Conservation (phyloP, 306 rosid species). For the Rubus idaeus region DNA sequence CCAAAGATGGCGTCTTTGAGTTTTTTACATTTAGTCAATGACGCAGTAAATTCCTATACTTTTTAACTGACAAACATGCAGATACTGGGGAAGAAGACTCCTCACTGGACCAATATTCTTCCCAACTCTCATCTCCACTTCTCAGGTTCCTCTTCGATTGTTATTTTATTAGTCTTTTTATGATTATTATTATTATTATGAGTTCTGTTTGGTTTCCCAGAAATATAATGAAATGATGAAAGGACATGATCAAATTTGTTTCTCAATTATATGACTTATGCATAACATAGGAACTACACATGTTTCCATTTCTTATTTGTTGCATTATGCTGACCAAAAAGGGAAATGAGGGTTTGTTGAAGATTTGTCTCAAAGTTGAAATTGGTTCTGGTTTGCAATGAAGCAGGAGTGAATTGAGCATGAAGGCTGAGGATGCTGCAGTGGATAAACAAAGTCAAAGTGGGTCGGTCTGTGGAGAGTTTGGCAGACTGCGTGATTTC, state of each 20-base stretch:
- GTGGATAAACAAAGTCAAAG: conserved; percentile 27
- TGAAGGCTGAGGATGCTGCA: conserved; percentile 36
- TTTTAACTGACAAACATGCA: conserved; percentile 23
- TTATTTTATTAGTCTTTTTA: background rate
- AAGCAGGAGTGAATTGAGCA: conserved; percentile 37
- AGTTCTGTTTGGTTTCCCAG: background rate
- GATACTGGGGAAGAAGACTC: conserved; percentile 34
- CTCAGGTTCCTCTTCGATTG: conserved; percentile 35
- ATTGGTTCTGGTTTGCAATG: conserved; percentile 32
- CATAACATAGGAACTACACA: background rate
- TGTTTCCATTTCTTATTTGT: background rate
- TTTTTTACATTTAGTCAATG: background rate
- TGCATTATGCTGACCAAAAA: background rate
- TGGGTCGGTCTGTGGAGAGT: conserved; percentile 16
- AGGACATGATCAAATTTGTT: background rate
- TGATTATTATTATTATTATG: too few relatives aligned
- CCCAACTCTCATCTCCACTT: conserved; percentile 36
- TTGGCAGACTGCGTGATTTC: conserved; percentile 29
- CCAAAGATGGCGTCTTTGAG: background rate
- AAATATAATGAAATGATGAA: background rate
- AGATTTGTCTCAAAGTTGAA: background rate
- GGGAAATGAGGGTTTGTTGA: background rate
- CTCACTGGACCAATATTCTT: conserved; percentile 28
- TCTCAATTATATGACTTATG: background rate
- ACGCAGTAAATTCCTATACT: too few relatives aligned